A percentile compares a stretch with the other conserved stretches of the same genome.
Evolutionary conservation across 176 grass and related monocot species (phyloP).

Genomic region (Tillandsia leiboldiana): DNA sequence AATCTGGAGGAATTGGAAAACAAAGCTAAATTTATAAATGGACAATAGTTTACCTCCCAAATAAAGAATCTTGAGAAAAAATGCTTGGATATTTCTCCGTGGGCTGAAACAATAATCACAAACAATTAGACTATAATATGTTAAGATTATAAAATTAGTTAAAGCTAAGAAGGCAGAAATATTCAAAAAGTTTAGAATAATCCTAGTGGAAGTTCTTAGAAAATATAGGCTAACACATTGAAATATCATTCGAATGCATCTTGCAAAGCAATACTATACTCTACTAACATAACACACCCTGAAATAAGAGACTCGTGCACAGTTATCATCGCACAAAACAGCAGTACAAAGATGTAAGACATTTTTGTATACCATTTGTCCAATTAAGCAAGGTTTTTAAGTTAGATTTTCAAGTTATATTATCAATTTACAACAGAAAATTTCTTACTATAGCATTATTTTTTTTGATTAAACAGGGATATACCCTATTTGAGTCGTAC

Average conservation of each 20-base stretch:
- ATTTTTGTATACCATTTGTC: too few species aligned
- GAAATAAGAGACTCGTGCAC: too few species aligned
- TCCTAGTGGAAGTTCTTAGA: background rate
- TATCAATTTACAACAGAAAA: too few species aligned
- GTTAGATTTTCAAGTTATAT: too few species aligned
- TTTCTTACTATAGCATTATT: too few species aligned
- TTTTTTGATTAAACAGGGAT: too few species aligned
- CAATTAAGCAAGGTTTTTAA: too few species aligned
- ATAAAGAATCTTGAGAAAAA: slow-evolving; percentile 50
- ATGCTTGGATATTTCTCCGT: slow-evolving; percentile 50
- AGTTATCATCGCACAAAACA: too few species aligned
- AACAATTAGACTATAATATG: background rate
- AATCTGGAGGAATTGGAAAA: background rate
- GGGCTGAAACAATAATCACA: slow-evolving; percentile 36
- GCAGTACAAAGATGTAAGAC: too few species aligned
- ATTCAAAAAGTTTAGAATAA: background rate
- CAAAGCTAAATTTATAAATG: slow-evolving; percentile 8
- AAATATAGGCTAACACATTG: background rate
- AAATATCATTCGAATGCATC: background rate
- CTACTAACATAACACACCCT: too few species aligned
- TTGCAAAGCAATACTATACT: background rate
- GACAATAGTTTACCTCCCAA: slow-evolving; percentile 38
- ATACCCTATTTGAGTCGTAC: too few species aligned
- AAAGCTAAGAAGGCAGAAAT: background rate
- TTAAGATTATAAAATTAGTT: background rate